Percentiles rank a stretch among this genome's conserved stretches.
phyloP scores from a whole-genome alignment of 768 basidiomycete species.

The Russula lepida region DNA sequence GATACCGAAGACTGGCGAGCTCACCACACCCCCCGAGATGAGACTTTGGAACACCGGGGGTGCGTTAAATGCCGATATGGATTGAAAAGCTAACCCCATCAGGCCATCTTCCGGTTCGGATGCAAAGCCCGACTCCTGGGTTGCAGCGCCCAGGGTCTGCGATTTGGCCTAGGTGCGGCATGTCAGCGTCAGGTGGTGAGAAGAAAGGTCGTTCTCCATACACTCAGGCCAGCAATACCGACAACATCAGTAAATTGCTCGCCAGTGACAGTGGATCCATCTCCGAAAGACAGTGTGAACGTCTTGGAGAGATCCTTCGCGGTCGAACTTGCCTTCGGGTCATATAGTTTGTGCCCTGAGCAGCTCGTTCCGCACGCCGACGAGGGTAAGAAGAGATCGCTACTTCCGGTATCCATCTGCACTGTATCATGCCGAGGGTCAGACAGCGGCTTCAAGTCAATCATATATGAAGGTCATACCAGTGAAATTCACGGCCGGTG shows the following conservation, averaged over 20 bases:
- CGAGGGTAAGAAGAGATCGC: conserved; percentile 31
- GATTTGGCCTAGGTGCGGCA: conserved; percentile 25
- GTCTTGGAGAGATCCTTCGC: conserved; percentile 23
- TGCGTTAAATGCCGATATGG: conserved; percentile 23
- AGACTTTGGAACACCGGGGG: conserved; percentile 34
- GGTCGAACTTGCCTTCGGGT: not conserved
- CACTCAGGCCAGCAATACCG: conserved; percentile 29
- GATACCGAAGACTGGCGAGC: conserved; percentile 39
- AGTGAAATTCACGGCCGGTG: conserved; percentile 14
- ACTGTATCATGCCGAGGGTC: conserved; percentile 18
- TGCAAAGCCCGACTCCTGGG: conserved; percentile 28
- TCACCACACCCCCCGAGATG: conserved; percentile 28
- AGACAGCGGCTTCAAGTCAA: not conserved
- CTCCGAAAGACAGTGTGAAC: conserved; percentile 32
- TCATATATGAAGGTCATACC: not conserved
- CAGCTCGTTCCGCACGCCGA: conserved; percentile 27
- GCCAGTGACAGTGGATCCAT: conserved; percentile 34
- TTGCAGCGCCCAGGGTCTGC: conserved; percentile 40
- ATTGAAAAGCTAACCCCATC: conserved; percentile 33
- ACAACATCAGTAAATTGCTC: conserved; percentile 38
- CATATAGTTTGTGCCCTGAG: conserved; percentile 6
- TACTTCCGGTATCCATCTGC: conserved; percentile 34
- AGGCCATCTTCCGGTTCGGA: conserved; percentile 32
- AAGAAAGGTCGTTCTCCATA: not conserved
- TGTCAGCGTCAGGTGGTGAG: not conserved